Evolutionary conservation across 2,329 filamentous ascomycete species (phyloP), one percentile per base, ranked within the genome.

Genomic region (Colletotrichum costaricense): DNA sequence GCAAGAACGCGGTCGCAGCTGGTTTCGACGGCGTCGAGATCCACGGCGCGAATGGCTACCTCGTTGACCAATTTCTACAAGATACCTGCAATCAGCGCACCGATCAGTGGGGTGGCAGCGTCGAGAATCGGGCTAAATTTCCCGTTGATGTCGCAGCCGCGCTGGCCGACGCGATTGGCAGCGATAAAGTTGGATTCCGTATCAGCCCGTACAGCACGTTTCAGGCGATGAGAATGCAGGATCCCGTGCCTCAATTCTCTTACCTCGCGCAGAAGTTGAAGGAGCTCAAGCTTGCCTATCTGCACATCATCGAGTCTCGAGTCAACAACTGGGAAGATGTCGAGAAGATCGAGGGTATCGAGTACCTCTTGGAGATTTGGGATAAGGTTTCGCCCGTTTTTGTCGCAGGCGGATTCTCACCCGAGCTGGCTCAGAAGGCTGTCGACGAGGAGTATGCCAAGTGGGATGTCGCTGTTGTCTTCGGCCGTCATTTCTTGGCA

Each of bases 1-100:
- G 87, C 0, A 84, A 86, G 75, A 86, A 90, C 11, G 88, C 93
- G 0, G 80, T 94, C 0, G 83, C 85, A 0, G 90, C 89, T 0
- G 93, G 93, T 0, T 92, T 93, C 38, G 93, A 96, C 76, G 91
- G 90, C 0, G 89, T 95, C 58, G 93, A 95, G 75, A 79, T 86
- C 3, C 86, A 89, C 60, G 86, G 80, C 0, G 89, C 88, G 0
- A 90, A 92, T 69, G 90, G 90, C 0, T 93, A 93, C 74, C 82
- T 93, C 0, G 79, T 91, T 7, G 89, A 91, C 64, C 89, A 92
- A 60, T 93, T 93, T 77, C 82, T 89, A 0, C 88, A 85, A 11
- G 84, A 86, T 19, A 82, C 84, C 6, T 85, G 83, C 55, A 91
- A 90, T 76, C 79, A 82, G 54, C 83, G 89, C 7, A 84, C 84